A percentile compares a stretch with the other conserved stretches of the same genome.
Evolutionary conservation across 2,329 filamentous ascomycete species (phyloP).

Genomic region (Pseudohalonectria lignicola): DNA sequence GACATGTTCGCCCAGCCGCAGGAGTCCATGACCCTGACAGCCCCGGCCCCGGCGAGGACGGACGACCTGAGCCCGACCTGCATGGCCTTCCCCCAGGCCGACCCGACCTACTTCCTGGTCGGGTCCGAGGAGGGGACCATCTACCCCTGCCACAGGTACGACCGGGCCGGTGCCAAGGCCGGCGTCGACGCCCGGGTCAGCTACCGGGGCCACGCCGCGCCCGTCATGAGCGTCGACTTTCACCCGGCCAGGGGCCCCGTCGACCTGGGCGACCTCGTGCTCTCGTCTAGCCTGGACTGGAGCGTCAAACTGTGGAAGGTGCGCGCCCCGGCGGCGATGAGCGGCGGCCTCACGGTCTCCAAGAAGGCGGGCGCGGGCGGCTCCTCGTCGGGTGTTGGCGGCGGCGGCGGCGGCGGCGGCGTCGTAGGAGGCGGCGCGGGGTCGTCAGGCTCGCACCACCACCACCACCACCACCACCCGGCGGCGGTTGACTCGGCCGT

Average conservation of each 20-base stretch:
- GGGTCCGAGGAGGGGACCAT: constrained; percentile 96
- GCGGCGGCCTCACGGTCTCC: too few relatives aligned
- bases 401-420: too few relatives aligned
- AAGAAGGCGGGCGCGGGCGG: constrained; percentile 31
- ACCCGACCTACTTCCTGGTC: constrained; percentile 95
- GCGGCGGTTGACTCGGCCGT: constrained; percentile 40
- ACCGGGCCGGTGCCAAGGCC: constrained; percentile 92
- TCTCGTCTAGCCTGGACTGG: constrained; percentile 93
- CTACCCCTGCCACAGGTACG: constrained; percentile 93
- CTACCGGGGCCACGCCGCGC: constrained; percentile 84
- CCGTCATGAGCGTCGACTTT: constrained; percentile 93
- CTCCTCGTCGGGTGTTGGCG: too few relatives aligned
- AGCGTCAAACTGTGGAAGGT: constrained; percentile 96
- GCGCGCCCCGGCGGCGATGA: constrained; percentile 64
- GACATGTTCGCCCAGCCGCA: constrained; percentile 97
- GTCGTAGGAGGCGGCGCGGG: constrained; percentile 12
- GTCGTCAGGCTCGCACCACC: too few relatives aligned
- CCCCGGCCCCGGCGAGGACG: constrained; percentile 76
- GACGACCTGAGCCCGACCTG: constrained; percentile 93
- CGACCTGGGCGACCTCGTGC: constrained; percentile 85
- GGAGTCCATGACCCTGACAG: constrained; percentile 80
- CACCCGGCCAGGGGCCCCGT: constrained; percentile 87
- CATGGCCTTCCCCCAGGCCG: constrained; percentile 87
- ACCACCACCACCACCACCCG: too few relatives aligned
- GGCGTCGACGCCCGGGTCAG: constrained; percentile 82